phyloP scores from a whole-genome alignment of 2,329 filamentous ascomycete species.

The Phaeosphaeria sp. region DNA sequence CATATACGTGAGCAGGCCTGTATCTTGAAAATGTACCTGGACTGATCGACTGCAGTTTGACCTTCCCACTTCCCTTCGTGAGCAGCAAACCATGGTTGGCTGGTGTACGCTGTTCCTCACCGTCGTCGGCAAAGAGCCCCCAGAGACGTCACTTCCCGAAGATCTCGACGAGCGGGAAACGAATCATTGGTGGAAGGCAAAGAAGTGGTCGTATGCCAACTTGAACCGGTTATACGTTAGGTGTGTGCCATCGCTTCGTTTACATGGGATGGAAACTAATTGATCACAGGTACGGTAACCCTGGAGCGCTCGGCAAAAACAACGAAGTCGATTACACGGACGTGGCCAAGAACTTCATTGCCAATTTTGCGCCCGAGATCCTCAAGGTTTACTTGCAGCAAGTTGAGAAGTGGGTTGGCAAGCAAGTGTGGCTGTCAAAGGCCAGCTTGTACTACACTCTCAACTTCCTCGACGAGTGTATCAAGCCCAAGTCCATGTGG shows the following conservation, averaged over 20 bases:
- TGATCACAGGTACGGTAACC: slow-evolving; percentile 82
- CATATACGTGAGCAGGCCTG: slow-evolving; percentile 74
- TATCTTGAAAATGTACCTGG: slow-evolving; percentile 11
- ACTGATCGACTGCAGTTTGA: slow-evolving; percentile 71
- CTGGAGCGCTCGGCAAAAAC: slow-evolving; percentile 72
- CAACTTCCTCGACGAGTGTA: slow-evolving; percentile 94
- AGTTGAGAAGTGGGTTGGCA: slow-evolving; percentile 97
- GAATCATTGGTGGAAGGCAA: slow-evolving; percentile 99
- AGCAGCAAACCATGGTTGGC: slow-evolving; percentile 83
- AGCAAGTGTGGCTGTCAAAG: slow-evolving; percentile 92
- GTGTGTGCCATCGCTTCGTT: slow-evolving; percentile 55
- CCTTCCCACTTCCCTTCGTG: slow-evolving; percentile 76
- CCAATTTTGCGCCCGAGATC: slow-evolving; percentile 92
- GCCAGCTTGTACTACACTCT: slow-evolving; percentile 92
- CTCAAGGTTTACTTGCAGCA: slow-evolving; percentile 92
- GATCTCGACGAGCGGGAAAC: slow-evolving; percentile 85
- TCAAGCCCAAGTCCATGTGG: slow-evolving; percentile 98
- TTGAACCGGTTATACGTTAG: slow-evolving; percentile 93
- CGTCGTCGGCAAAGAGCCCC: slow-evolving; percentile 84
- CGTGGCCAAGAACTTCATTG: slow-evolving; percentile 90
- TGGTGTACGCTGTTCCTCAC: slow-evolving; percentile 97
- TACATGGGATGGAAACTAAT: slow-evolving; percentile 17
- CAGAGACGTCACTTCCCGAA: slow-evolving; percentile 78
- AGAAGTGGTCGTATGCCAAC: slow-evolving; percentile 99
- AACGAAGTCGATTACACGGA: slow-evolving; percentile 78